Conservation (phyloP, 1,139 yeast genomes). For the Yarrowia galli region DNA sequence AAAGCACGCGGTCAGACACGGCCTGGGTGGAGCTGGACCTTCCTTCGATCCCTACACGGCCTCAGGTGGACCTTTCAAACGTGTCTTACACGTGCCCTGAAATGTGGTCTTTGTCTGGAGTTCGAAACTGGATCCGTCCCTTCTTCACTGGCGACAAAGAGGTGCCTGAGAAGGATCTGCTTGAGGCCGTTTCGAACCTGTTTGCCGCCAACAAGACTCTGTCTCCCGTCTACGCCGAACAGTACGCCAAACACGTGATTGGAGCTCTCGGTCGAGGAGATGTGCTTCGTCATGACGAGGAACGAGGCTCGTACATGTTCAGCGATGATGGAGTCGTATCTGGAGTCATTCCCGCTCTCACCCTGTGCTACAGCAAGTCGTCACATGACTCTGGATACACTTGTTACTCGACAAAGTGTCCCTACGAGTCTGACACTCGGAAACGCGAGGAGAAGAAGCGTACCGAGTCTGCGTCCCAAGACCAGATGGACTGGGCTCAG, state of each 20-base stretch:
- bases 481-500: slow-evolving; percentile 67
- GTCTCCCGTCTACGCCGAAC: slow-evolving; percentile 25
- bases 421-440: slow-evolving; percentile 14
- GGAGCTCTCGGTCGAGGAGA: background rate
- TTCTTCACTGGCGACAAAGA: slow-evolving; percentile 51
- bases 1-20: background rate
- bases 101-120: slow-evolving; percentile 59
- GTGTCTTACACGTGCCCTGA: slow-evolving; percentile 56
- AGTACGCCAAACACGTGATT: slow-evolving; percentile 36
- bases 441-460: slow-evolving; percentile 12
- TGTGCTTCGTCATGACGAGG: slow-evolving; percentile 26
- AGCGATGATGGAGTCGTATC: slow-evolving; percentile 17
- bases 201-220: slow-evolving; percentile 45
- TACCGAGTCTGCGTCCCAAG: slow-evolving; percentile 43
- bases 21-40: slow-evolving; percentile 46
- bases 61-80: slow-evolving; percentile 50
- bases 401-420: slow-evolving; percentile 29
- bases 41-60: slow-evolving; percentile 49
- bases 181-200: slow-evolving; percentile 58
- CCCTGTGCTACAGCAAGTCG: slow-evolving; percentile 18
- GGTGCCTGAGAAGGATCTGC: slow-evolving; percentile 53
- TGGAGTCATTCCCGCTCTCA: slow-evolving; percentile 31
- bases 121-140: slow-evolving; percentile 50
- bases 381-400: slow-evolving; percentile 22
- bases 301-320: slow-evolving; percentile 27